Conservation (phyloP, 1,139 yeast species). For the Sugiyamaella paludigena region DNA sequence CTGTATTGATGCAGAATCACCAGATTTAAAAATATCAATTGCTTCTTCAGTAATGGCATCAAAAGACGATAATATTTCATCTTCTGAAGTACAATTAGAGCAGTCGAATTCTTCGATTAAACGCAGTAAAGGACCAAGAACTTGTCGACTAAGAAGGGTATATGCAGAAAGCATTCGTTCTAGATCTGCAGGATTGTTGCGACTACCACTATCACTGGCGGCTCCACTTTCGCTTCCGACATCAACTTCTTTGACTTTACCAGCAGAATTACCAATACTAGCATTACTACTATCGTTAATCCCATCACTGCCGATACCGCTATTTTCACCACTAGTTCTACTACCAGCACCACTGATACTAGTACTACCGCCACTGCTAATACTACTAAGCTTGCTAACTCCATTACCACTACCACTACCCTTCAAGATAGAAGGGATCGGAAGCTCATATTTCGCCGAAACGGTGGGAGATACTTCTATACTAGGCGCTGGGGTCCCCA, state of each 20-base stretch:
- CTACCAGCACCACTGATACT: neutral
- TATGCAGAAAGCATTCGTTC: constrained; percentile 31
- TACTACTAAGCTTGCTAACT: neutral
- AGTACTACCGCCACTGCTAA: neutral
- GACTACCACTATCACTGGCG: neutral
- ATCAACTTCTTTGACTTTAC: constrained; percentile 8
- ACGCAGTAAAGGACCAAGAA: constrained; percentile 33
- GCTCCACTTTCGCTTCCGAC: neutral
- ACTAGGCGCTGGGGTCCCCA: constrained; percentile 38
- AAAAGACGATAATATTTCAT: constrained; percentile 39
- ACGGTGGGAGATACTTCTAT: constrained; percentile 27
- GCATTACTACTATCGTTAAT: neutral
- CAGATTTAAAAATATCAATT: constrained; percentile 41
- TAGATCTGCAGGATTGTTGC: constrained; percentile 14
- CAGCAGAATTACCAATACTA: neutral
- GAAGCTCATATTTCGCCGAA: constrained; percentile 19
- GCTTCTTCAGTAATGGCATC: constrained; percentile 42
- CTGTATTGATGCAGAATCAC: constrained; percentile 35
- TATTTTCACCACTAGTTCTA: neutral
- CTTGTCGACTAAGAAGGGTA: constrained; percentile 32
- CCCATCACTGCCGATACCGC: neutral
- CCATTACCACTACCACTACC: neutral
- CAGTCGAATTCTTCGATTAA: constrained; percentile 42
- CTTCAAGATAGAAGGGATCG: neutral
- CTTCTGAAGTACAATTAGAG: constrained; percentile 34